phyloP scores from a whole-genome alignment of 2,329 filamentous ascomycete species.

The Coniochaeta sp. region DNA sequence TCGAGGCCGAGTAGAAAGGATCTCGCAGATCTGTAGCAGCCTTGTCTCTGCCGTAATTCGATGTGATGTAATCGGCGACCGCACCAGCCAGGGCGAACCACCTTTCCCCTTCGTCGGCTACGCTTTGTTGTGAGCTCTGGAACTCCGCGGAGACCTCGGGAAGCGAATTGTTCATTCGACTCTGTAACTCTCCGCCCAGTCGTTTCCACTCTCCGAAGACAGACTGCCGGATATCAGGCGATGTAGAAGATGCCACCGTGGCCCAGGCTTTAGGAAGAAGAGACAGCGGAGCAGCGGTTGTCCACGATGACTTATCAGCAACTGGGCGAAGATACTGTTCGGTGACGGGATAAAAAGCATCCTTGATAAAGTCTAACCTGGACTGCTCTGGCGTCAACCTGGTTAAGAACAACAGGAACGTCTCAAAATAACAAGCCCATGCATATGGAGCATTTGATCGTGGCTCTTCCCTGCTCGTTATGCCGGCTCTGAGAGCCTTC shows the following conservation, averaged over 20 bases:
- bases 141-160: constrained; percentile 79
- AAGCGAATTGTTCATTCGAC: constrained; percentile 64
- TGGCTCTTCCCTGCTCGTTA: constrained; percentile 68
- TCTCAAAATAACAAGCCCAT: constrained; percentile 69
- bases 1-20: constrained; percentile 18
- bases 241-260: constrained; percentile 31
- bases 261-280: constrained; percentile 41
- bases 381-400: constrained; percentile 38
- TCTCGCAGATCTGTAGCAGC: neutral
- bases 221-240: constrained; percentile 34
- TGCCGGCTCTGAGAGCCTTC: constrained; percentile 60
- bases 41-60: constrained; percentile 13
- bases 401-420: constrained; percentile 46
- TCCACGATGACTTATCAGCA: constrained; percentile 29
- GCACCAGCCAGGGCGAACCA: constrained; percentile 55
- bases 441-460: constrained; percentile 59
- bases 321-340: constrained; percentile 44
- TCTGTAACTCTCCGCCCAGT: constrained; percentile 54
- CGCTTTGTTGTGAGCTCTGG: constrained; percentile 59
- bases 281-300: constrained; percentile 21
- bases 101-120: constrained; percentile 59
- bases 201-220: constrained; percentile 54
- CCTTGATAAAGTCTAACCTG: constrained; percentile 33
- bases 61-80: constrained; percentile 27
- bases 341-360: constrained; percentile 46